phyloP scores from a whole-genome alignment of 148 eudicot species.

The Chenopodium album region DNA sequence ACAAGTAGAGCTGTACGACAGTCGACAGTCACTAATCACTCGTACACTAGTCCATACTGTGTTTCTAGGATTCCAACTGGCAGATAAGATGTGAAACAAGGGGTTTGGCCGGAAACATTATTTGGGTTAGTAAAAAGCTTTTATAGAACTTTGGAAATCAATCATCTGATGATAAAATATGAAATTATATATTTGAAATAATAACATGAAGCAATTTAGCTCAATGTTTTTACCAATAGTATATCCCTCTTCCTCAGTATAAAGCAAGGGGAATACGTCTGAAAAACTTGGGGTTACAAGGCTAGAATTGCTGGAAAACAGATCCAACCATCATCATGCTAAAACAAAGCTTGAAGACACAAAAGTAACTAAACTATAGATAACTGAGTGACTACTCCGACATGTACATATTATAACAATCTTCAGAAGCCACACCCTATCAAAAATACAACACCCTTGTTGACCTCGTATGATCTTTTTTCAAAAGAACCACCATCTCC shows the following conservation, averaged over 20 bases:
- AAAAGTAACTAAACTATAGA: background rate
- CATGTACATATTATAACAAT: slow-evolving; percentile 2
- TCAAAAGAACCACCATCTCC: slow-evolving; percentile 74
- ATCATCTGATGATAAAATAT: background rate
- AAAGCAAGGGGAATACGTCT: background rate
- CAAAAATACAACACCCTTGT: background rate
- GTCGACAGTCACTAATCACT: too few relatives aligned
- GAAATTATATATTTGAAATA: too few relatives aligned
- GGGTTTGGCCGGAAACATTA: too few relatives aligned
- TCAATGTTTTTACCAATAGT: background rate
- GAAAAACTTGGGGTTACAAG: background rate
- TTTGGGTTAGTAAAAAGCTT: background rate
- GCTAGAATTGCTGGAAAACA: background rate
- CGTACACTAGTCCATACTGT: too few relatives aligned
- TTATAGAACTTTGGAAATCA: background rate
- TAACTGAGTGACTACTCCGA: background rate
- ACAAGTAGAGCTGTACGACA: too few relatives aligned
- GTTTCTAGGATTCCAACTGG: too few relatives aligned
- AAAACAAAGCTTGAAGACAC: background rate
- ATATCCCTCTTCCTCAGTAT: background rate
- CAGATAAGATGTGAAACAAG: too few relatives aligned
- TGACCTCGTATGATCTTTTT: background rate
- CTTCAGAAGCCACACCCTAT: background rate
- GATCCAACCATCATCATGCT: background rate
- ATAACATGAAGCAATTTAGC: background rate